Percentiles rank a stretch among this genome's conserved stretches.
phyloP scores from a whole-genome alignment of 306 rosid species.

The Quillaja saponaria region DNA sequence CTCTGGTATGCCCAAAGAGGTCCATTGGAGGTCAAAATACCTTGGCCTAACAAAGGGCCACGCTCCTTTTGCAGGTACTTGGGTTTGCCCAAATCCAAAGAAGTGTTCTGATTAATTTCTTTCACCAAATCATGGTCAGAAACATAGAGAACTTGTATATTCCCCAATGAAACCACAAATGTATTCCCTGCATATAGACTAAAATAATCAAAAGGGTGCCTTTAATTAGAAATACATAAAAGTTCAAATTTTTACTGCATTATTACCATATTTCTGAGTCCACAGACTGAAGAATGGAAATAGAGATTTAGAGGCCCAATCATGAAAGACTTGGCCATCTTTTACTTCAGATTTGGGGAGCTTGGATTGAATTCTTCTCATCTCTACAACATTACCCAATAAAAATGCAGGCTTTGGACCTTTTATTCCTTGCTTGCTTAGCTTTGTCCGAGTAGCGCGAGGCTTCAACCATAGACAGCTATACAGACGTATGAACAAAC shows the following conservation, averaged over 20 bases:
- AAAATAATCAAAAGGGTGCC: not conserved
- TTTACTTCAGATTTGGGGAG: not conserved
- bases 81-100: not conserved
- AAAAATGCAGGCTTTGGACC: not conserved
- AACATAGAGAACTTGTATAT: not conserved
- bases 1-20: not conserved
- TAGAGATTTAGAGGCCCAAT: not conserved
- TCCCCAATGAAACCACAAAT: not conserved
- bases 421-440: not conserved
- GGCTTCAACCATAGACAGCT: not conserved
- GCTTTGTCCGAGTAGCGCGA: not conserved
- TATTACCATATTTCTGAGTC: not conserved
- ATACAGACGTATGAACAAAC: not conserved
- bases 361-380: not conserved
- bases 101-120: not conserved
- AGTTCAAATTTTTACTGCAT: not conserved
- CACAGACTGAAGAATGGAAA: not conserved
- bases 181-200: not conserved
- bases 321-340: not conserved
- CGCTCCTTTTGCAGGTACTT: not conserved
- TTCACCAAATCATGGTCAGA: not conserved
- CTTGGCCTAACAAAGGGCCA: not conserved
- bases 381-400: not conserved
- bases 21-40: not conserved
- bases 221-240: too few relatives aligned